Evolutionary conservation across 1,284 basidiomycete genomes (phyloP), one percentile per base, ranked within the genome.

Genomic region (Tetrapyrgos nigripes): DNA sequence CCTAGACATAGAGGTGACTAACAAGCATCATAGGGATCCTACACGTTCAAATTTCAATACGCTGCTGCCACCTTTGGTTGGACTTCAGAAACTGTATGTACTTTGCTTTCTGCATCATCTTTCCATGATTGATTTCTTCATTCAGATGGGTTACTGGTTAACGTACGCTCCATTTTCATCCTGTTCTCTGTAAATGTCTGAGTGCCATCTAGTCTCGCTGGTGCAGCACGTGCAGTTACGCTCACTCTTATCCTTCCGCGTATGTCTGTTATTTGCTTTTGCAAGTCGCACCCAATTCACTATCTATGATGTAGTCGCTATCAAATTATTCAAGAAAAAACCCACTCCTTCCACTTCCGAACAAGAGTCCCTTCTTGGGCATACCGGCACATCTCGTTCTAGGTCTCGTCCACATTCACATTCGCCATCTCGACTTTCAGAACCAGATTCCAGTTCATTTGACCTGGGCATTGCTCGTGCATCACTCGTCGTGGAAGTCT

Each of bases 71-170:
- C 74, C 1, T 95, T 89, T 68, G 80, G 82, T 1, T 96, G 93
- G 93, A 82, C 76, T n/a, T 81, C 90, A 4, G 85, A 91, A 71
- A 79, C 80, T 67, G 91, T 92, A 63, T 60, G 83, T 73, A 11
- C 26, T n/a, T 17, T 21, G 24, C 53, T 53, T 23, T 27, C n/a
- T 53, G 14, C 11, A 17, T 26, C 23, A 3, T 40, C 28, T 21
- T 27, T 29, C 17, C 17, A 14, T 33, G 26, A 46, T 24, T 11
- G 29, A 14, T 50, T 43, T 27, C 1, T 45, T 5, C 35, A 50
- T 53, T 14, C 62, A 94, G 89, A 73, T 92, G 13, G 93, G 92
- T 8, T 94, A 94, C 63, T 94, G 83, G 76, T 72, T 94, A 52
- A 40, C 8, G 37, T 40, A 40, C 19, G 37, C 19, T 40, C 14